These are phyloP conservation scores for Malus hybrid DNA, from an alignment of 331 rosid genomes.

Conservation along the genomic window DNA sequence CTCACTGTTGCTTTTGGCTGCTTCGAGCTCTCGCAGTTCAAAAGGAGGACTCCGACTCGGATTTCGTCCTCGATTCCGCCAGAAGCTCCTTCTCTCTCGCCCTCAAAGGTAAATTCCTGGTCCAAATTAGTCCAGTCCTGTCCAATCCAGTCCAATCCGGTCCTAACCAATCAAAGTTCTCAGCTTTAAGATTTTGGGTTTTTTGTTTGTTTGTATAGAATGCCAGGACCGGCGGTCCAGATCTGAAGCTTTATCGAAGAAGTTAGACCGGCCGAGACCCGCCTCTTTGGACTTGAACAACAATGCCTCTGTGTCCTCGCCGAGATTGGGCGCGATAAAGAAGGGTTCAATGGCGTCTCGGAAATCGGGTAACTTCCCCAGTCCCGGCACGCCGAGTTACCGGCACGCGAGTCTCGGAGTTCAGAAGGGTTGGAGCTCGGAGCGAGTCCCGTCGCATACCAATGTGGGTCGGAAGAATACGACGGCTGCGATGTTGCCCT, in stretches of 20 bases:
- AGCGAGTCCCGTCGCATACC: slow-evolving; percentile 70
- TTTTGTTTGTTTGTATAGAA: slow-evolving; percentile 30
- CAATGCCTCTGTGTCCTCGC: slow-evolving; percentile 66
- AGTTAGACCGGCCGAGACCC: slow-evolving; percentile 74
- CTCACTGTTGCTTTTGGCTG: neutral
- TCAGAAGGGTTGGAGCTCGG: slow-evolving; percentile 97
- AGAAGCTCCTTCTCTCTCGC: slow-evolving; percentile 92
- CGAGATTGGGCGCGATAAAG: slow-evolving; percentile 64
- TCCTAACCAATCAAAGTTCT: neutral
- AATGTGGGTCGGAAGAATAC: slow-evolving; percentile 51
- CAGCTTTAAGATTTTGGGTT: neutral
- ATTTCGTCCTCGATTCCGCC: slow-evolving; percentile 61
- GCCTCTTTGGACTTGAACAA: slow-evolving; percentile 96
- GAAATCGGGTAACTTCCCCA: slow-evolving; percentile 59
- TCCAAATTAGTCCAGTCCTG: no score
- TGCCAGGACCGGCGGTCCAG: slow-evolving; percentile 91
- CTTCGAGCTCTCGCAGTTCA: slow-evolving; percentile 34
- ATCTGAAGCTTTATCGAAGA: slow-evolving; percentile 62
- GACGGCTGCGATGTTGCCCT: slow-evolving; percentile 42
- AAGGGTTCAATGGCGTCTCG: slow-evolving; percentile 47
- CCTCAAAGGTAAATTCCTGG: slow-evolving; percentile 56
- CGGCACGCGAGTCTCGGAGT: slow-evolving; percentile 48
- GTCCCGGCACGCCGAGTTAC: slow-evolving; percentile 93
- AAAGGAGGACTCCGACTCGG: slow-evolving; percentile 58
- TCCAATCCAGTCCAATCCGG: neutral